A percentile compares a stretch with the other conserved stretches of the same genome.
Evolutionary conservation across 2,329 filamentous ascomycete species (phyloP).

Genomic region (Plectosphaerella plurivora): DNA sequence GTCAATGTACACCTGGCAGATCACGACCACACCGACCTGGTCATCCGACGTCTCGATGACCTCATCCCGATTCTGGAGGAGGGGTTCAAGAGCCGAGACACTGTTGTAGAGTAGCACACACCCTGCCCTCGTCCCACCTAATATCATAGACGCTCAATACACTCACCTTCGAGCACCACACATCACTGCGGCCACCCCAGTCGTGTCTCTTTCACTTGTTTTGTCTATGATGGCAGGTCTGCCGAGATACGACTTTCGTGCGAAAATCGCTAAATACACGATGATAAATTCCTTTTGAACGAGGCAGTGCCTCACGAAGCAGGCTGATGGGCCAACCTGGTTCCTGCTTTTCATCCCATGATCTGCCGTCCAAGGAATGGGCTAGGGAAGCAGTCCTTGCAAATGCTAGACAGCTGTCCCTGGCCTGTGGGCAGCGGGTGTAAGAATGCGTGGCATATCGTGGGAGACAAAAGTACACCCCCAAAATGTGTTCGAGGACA

Average conservation of each 20-base stretch:
- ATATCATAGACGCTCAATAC: no score
- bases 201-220: conserved; percentile 2
- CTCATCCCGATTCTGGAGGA: conserved; percentile 69
- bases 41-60: conserved; percentile 69
- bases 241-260: conserved; percentile 8
- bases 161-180: no score
- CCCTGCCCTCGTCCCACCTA: no score
- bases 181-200: no score
- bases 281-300: not conserved
- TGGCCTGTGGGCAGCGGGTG: no score
- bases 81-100: conserved; percentile 49
- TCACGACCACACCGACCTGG: conserved; percentile 74
- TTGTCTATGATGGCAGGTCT: conserved; percentile 9
- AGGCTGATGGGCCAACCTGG: no score
- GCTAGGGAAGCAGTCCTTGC: not conserved
- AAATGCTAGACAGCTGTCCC: no score
- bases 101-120: not conserved
- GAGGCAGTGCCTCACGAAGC: no score
- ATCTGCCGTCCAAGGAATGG: not conserved
- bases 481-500: no score
- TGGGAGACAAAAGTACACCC: no score
- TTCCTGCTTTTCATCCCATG: no score
- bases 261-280: conserved; percentile 6
- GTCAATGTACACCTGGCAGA: conserved; percentile 66
- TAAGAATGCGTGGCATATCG: no score